These are phyloP conservation scores for Hyaloperonospora arabidopsidis DNA, from an alignment of 352 stramenopile species.

Conservation along the genomic window DNA sequence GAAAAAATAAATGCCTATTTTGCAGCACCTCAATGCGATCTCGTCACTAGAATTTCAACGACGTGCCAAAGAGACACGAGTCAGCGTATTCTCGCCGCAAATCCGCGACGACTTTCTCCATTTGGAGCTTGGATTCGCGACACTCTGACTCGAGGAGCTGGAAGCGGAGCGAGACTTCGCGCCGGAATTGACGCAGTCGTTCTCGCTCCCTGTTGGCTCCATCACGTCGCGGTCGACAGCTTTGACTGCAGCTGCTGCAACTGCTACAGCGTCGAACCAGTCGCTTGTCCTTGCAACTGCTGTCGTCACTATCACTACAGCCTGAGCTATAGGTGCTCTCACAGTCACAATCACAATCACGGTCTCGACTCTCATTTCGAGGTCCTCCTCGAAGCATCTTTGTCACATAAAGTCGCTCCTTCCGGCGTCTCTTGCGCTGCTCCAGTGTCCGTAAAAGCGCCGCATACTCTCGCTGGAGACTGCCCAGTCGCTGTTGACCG, in stretches of 20 bases:
- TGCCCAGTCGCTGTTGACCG: constrained; percentile 23
- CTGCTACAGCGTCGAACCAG: constrained; percentile 1
- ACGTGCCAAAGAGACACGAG: constrained; percentile 51
- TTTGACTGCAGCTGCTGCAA: constrained; percentile 7
- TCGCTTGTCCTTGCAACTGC: background rate
- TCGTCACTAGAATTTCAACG: constrained; percentile 21
- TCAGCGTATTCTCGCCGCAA: constrained; percentile 59
- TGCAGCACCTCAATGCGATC: no score
- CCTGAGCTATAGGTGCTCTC: background rate
- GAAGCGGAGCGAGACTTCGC: constrained; percentile 43
- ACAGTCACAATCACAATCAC: constrained; percentile 9
- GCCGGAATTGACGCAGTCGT: constrained; percentile 33
- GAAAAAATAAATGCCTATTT: no score
- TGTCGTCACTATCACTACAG: constrained; percentile 8
- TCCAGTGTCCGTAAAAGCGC: constrained; percentile 32
- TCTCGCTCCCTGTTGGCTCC: constrained; percentile 38
- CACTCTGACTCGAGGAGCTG: constrained; percentile 58
- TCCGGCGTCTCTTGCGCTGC: constrained; percentile 30
- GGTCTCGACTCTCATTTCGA: constrained; percentile 5
- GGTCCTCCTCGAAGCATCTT: constrained; percentile 23
- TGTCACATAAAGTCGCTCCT: constrained; percentile 30
- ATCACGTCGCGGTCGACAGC: constrained; percentile 8
- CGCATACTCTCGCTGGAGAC: constrained; percentile 35
- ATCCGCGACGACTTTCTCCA: constrained; percentile 43
- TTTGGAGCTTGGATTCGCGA: constrained; percentile 41